Base-by-base conservation (phyloP, 306 rosid species). In the Luffa aegyptiaca region DNA sequence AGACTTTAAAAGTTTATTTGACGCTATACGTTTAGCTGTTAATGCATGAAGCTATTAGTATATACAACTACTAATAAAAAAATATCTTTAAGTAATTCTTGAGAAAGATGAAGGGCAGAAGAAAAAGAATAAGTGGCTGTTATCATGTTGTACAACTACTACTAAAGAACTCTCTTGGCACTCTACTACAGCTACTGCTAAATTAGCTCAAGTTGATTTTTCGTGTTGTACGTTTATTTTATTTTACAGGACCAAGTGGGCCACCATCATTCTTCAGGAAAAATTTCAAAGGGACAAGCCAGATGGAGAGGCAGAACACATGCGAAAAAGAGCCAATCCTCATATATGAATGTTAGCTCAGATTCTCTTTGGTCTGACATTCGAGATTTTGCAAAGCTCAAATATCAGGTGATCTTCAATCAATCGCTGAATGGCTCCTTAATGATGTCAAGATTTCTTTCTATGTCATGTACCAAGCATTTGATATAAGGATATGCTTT, bases 301-400 rank as follows among this genome's bases (percentile, higher is more conserved):
- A 87, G 87, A 46, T 90, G 90, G 97, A 93, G 89, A 84, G 92
- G 96, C 68, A 89, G 92, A 73, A 85, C 88, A 41, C 89, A 89
- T 66, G 79, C 84, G 14, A 89, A 85, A 80, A 91, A 90, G 87
- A 85, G 51, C 76, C 92, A 87, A 81, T 90, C 92, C 59, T 86
- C 88, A 48, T 89, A 84, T 80, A 78, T 88, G 87, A 86, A 76
- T 86, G 80, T 90, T 80, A 93, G 93, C 91, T 91, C 98, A 36
- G 96, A 96, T 73, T 80, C 88, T 68, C 89, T 96, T 16, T 96
- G 98, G 99, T 84, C 88, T 48, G 98, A 91, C 75, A 85, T 96
- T 86, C 82, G 88, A 84, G 90, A 88, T 84, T 96, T 96, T 65
- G 89, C 98, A 41, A 89, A 80, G 81, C 84, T 90, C 81, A 96